phyloP scores from a whole-genome alignment of 257 asterid genomes.

The Avicennia marina region DNA sequence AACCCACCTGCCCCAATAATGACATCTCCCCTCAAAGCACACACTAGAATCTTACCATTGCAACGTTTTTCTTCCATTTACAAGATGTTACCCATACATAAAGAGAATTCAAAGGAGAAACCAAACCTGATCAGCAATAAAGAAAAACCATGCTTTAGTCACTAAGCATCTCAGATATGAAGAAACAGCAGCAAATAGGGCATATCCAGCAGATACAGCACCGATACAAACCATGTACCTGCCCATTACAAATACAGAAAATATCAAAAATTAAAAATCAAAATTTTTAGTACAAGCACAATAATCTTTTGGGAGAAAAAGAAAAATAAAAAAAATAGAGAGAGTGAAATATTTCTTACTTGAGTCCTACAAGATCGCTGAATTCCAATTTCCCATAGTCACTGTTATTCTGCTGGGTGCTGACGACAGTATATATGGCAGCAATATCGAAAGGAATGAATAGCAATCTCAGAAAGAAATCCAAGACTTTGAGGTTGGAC shows the following conservation, averaged over 20 bases:
- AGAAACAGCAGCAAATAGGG: constrained; percentile 57
- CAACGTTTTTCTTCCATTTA: too few relatives aligned
- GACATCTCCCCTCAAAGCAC: too few relatives aligned
- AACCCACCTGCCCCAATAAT: too few relatives aligned
- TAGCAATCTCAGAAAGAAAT: constrained; percentile 58
- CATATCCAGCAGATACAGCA: constrained; percentile 61
- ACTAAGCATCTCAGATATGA: constrained; percentile 50
- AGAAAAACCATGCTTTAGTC: constrained; percentile 73
- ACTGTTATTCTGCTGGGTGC: constrained; percentile 38
- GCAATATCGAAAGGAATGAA: constrained; percentile 62
- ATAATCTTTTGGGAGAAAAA: too few relatives aligned
- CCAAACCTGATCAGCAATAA: constrained; percentile 77
- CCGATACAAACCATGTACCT: constrained; percentile 78
- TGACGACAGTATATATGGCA: constrained; percentile 55
- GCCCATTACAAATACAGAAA: not conserved
- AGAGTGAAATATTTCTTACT: constrained; percentile 27
- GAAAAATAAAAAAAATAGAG: not conserved
- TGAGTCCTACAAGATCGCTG: constrained; percentile 55
- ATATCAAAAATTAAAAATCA: not conserved
- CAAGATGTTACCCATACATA: not conserved
- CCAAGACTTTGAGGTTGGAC: constrained; percentile 44
- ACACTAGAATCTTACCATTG: too few relatives aligned
- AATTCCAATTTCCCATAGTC: constrained; percentile 59
- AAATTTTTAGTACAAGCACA: not conserved
- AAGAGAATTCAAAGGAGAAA: not conserved